These are phyloP conservation scores for Peziza echinospora DNA, from an alignment of 495 filamentous ascomycete species.

Conservation along the genomic window DNA sequence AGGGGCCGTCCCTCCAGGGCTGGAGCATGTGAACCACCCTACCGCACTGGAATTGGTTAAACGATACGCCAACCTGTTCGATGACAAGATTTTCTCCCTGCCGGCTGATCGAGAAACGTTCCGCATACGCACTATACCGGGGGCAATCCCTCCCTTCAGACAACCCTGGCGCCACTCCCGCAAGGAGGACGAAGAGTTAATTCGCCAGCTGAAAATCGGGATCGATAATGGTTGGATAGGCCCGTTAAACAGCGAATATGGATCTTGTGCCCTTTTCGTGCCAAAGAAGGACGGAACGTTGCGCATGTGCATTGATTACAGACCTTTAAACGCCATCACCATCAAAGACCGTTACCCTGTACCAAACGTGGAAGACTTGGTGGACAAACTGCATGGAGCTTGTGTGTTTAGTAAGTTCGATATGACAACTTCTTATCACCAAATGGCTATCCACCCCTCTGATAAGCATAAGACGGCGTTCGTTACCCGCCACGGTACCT, in stretches of 20 bases:
- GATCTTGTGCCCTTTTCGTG: not conserved
- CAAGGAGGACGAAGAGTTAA: not conserved
- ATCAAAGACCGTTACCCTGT: conserved; percentile 26
- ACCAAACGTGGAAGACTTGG: conserved; percentile 25
- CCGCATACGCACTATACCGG: too few species aligned
- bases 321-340: conserved; percentile 24
- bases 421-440: not conserved
- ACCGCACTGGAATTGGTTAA: not conserved
- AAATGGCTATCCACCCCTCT: conserved; percentile 13
- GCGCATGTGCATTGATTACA: conserved; percentile 27
- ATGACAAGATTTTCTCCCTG: not conserved
- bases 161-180: not conserved
- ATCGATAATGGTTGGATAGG: not conserved
- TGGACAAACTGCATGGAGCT: conserved; percentile 16
- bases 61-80: not conserved
- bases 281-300: not conserved
- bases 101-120: not conserved
- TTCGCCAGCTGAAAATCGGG: not conserved
- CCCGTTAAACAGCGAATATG: not conserved
- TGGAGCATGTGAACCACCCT: too few species aligned
- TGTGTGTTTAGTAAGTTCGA: conserved; percentile 7
- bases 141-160: too few species aligned
- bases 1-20: too few species aligned
- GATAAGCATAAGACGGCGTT: conserved; percentile 21
- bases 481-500: not conserved